Base-by-base conservation (phyloP, 164 flowering plant genomes). In the Platanus orientalis region DNA sequence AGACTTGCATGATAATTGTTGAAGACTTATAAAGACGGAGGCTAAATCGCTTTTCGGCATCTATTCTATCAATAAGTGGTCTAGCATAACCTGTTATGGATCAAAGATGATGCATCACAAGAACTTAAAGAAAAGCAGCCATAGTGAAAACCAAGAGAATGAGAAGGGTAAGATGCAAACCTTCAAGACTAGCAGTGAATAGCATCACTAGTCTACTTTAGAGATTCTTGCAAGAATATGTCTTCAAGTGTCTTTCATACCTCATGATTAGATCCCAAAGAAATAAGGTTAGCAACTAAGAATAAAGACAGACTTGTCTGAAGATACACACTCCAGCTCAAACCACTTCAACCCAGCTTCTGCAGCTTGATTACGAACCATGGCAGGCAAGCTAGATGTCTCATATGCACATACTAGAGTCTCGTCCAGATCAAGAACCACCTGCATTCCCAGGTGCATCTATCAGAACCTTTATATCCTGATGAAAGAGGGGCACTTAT, bases 151-250 rank as follows among this genome's bases (percentile, higher is more conserved):
- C 40, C 9, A 16, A 5, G 54, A 48, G 20, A 56, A 57, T 40
- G 47, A 27, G 25, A 12, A 24, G 17, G 54, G 32, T 36, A 64
- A 27, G 1, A 59, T 56, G 66, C 76, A 64, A 71, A 94, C 99
- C 99, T 94, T 94, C 99, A 75, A 94, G 95, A 7, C 97, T 96
- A 76, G 98, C 99, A 62, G 99, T 94, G 69, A 94, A 94, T 40
- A 94, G 82, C 62, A 94, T 81, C 77, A 70, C 90, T 83, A 10
- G 79, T 82, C 73, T 81, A 73, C 55, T 78, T 74, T 28, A 94
- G 74, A 73, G 91, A 94, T 47, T 94, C 89, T 4, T 73, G 81
- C 78, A 94, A 75, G 3, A 61, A 57, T 44, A 57, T 52, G 21
- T 47, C 1, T 6, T 60, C 50, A 55, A 61, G 39, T 36, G 55